phyloP scores from a whole-genome alignment of 306 rosid species.

The Malus orientalis region DNA sequence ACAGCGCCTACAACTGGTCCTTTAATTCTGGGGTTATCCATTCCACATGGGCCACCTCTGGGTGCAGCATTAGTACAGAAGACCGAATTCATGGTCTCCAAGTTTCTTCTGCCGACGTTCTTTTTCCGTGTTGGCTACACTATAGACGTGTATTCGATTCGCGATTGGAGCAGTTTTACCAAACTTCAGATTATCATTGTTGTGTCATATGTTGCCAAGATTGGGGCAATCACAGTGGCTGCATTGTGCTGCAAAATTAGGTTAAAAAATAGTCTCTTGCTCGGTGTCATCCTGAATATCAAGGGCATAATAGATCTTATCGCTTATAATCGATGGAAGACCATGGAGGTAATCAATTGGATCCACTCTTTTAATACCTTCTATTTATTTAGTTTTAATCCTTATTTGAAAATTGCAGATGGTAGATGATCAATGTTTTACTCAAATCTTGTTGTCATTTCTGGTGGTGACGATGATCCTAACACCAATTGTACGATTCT shows the following conservation, averaged over 20 bases:
- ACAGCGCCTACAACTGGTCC: slow-evolving; percentile 28
- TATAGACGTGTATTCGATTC: slow-evolving; percentile 24
- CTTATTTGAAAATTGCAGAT: slow-evolving; percentile 24
- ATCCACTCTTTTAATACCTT: no score
- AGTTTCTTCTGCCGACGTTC: slow-evolving; percentile 34
- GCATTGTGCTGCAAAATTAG: neutral
- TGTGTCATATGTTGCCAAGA: neutral
- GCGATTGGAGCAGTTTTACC: neutral
- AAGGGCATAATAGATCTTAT: neutral
- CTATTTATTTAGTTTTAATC: no score
- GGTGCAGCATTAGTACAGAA: slow-evolving; percentile 56
- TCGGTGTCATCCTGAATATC: neutral
- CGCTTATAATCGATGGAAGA: neutral
- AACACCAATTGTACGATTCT: slow-evolving; percentile 39
- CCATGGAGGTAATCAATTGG: neutral
- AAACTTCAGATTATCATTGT: neutral
- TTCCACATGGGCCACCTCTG: slow-evolving; percentile 59
- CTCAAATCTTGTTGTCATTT: slow-evolving; percentile 38
- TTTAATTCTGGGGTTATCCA: slow-evolving; percentile 46
- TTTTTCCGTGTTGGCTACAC: slow-evolving; percentile 30
- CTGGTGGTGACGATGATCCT: slow-evolving; percentile 40
- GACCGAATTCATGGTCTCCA: slow-evolving; percentile 48
- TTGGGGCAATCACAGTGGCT: neutral
- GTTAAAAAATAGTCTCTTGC: neutral
- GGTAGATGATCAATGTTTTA: slow-evolving; percentile 42